A percentile compares a stretch with the other conserved stretches of the same genome.
Conservation (phyloP, 1,284 basidiomycete genomes). For the Inonotus hispidus region DNA sequence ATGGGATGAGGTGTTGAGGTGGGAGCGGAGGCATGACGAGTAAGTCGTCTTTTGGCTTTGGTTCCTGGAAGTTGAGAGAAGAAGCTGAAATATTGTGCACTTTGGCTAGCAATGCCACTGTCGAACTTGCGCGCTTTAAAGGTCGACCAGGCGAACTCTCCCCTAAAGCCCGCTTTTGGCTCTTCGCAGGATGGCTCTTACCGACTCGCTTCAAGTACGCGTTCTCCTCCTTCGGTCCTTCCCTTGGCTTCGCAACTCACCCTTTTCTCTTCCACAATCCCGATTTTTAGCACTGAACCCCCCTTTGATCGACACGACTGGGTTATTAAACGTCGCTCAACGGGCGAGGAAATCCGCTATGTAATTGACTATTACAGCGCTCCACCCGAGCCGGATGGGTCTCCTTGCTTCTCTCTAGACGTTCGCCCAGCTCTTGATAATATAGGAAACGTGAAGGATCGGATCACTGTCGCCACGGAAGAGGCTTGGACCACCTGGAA, state of each 20-base stretch:
- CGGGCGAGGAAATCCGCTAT: constrained; percentile 80
- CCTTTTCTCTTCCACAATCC: neutral
- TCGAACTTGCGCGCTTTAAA: constrained; percentile 79
- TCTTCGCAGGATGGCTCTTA: constrained; percentile 82
- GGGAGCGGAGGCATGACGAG: constrained; percentile 76
- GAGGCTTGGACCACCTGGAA: constrained; percentile 54
- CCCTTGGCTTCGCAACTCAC: neutral
- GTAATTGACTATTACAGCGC: constrained; percentile 97
- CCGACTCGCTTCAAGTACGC: constrained; percentile 85
- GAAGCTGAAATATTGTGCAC: neutral
- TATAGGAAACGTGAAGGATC: constrained; percentile 64
- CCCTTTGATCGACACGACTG: constrained; percentile 99
- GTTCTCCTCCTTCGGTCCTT: neutral
- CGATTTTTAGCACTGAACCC: constrained; percentile 62
- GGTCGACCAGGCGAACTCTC: constrained; percentile 88
- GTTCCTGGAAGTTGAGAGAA: neutral
- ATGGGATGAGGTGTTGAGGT: constrained; percentile 92
- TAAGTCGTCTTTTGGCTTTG: constrained; percentile 34
- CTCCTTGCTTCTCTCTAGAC: constrained; percentile 88
- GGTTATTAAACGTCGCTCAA: constrained; percentile 76
- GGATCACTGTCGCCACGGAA: constrained; percentile 66
- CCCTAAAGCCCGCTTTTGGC: constrained; percentile 83
- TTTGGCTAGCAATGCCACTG: constrained; percentile 38
- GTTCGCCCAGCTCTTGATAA: constrained; percentile 87
- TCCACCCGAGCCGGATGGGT: constrained; percentile 78